Base-by-base conservation (phyloP, 345 rosid species). In the Reutealis trisperma region DNA sequence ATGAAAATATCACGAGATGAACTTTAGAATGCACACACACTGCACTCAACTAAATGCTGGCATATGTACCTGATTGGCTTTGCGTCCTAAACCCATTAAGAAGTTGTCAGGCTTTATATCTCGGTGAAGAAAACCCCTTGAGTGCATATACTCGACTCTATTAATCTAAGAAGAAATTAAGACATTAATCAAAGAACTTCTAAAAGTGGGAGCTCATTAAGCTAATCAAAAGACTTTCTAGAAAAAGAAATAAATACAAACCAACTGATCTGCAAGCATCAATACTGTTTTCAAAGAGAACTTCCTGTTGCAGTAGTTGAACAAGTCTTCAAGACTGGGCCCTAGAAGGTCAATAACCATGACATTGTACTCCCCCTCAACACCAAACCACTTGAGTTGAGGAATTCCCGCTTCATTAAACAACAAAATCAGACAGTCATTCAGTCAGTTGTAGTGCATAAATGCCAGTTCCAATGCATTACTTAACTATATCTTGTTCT, bases 71-170 rank as follows among this genome's bases (percentile, higher is more conserved):
- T 73, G 81, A 73, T 78, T 78, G 69, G 81, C 81, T 73, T 67
- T 78, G 62, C 81, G 81, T 19, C 77, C 81, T 52, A 78, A 78
- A 27, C 81, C 81, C 81, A 78, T 78, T 4, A 78, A 62, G 59
- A 78, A 78, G 62, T 78, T 78, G 55, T 78, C 81, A 59, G 81
- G 81, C 73, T 78, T 78, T 78, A 78, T 78, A 62, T 78, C 81
- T 45, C 81, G 81, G 30, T 78, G 81, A 67, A 78, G 81, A 78
- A 78, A 73, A 49, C 77, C 81, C 62, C 77, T 78, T 21, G 81
- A 78, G 44, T 78, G 81, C 81, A 78, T 78, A 59, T 78, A 78
- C 62, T 78, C 81, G 1, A 78, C 13, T 59, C 81, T 66, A 24
- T 78, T 78, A 73, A 78, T 78, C 81, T 78, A 54, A 22, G 21